Base-by-base conservation (phyloP, 352 stramenopile species). In the Globisporangium megalacanthum region DNA sequence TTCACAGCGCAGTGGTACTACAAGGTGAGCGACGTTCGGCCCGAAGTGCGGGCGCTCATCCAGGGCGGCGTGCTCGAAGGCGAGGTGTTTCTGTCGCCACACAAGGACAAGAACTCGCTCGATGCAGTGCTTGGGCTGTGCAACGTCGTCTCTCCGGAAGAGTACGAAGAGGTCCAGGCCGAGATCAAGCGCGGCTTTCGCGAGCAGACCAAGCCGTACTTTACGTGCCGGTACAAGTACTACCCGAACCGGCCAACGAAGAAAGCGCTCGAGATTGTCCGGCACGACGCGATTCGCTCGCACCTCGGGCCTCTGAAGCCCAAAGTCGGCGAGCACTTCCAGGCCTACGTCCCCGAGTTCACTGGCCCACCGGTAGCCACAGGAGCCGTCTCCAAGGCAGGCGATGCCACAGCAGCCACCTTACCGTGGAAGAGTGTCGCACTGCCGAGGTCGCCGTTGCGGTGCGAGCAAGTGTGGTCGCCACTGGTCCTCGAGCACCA, bases 1-100 rank as follows among this genome's bases (percentile, higher is more conserved):
- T 94, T 94, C 59, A 89, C 83, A 37, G 84, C 79, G 25, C 79
- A 92, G 61, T 94, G 84, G 84, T 94, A 90, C 52, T 94, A 92
- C 62, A 91, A 91, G 54, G 77, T 79, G 0, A 77, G 89, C 8
- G 84, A 94, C 50, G 69, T 94, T 17, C 68, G 69, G 6, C 62
- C 84, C 0, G 74, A 91, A 46, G 80, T 89, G 29, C 74, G 81
- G n/a, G 65, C 60, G 4, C 69, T 67, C 47, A 82, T 94, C 20
- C 65, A 70, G 17, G 79, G 79, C 33, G 80, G 79, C 7, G 70
- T 89, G 22, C 53, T 88, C 22, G 62, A 83, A 50, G 75, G 79
- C 19, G 82, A 94, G 63, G 84, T 94, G 17, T 94, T 94, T 61
- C 46, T 91, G n/a, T 91, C 84, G 14, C 77, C 78, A 8, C 81